Conservation (phyloP, 139 green algal genomes). For the Chlorella vulgaris region DNA sequence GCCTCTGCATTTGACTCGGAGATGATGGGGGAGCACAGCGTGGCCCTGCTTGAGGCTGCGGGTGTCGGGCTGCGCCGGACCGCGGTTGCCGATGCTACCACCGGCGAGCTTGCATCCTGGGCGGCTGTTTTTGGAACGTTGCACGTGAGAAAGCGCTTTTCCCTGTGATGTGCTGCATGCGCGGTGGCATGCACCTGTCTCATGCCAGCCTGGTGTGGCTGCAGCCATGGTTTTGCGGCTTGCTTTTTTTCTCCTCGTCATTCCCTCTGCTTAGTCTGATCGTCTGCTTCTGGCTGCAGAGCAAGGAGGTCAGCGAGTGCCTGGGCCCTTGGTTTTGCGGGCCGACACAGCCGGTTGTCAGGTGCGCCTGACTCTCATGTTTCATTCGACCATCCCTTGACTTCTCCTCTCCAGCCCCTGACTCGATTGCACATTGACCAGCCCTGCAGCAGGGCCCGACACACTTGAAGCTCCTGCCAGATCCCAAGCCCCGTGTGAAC, state of each 20-base stretch:
- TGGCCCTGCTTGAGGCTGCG: not conserved
- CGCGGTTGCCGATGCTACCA: not conserved
- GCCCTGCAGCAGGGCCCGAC: too few species aligned
- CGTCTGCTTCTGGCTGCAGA: not conserved
- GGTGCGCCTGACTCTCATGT: too few species aligned
- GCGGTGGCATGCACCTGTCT: too few species aligned
- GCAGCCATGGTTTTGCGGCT: too few species aligned
- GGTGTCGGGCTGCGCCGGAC: not conserved
- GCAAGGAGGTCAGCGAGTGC: not conserved
- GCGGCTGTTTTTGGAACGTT: not conserved
- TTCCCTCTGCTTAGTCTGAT: not conserved
- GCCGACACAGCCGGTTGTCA: not conserved
- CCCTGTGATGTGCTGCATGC: not conserved
- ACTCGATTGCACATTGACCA: too few species aligned
- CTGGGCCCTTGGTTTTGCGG: not conserved
- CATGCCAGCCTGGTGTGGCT: too few species aligned
- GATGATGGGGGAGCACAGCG: not conserved
- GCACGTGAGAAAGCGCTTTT: slow-evolving; percentile 13
- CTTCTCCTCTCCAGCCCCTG: too few species aligned
- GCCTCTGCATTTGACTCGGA: not conserved
- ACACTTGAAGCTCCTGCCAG: too few species aligned
- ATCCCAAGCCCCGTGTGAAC: too few species aligned
- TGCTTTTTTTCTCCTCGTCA: too few species aligned
- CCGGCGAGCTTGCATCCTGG: not conserved
- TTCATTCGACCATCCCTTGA: too few species aligned